phyloP scores from a whole-genome alignment of 2,329 filamentous ascomycete species.

The Calonectria leucothoes region DNA sequence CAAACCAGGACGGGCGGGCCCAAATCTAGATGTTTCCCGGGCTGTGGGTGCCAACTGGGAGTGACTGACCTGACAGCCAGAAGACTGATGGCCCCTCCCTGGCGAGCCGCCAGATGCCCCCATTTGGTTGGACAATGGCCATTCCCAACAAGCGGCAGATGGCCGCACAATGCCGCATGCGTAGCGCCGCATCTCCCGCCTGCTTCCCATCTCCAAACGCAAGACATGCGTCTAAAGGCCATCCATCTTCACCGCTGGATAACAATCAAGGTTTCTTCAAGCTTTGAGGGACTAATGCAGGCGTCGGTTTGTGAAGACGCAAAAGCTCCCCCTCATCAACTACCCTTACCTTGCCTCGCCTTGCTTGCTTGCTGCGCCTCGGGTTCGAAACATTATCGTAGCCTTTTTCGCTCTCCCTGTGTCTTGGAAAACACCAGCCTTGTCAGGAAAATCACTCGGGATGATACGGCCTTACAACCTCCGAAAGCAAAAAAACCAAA shows the following conservation, averaged over 20 bases:
- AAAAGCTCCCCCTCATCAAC: neutral
- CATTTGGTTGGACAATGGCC: slow-evolving; percentile 24
- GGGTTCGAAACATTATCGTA: slow-evolving; percentile 8
- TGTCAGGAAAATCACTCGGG: neutral
- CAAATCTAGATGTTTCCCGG: slow-evolving; percentile 17
- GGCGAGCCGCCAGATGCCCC: slow-evolving; percentile 21
- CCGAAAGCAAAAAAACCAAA: neutral
- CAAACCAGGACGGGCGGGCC: neutral
- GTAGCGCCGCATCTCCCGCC: slow-evolving; percentile 17
- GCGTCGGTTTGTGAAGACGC: slow-evolving; percentile 10
- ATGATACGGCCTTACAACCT: neutral
- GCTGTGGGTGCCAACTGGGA: slow-evolving; percentile 18
- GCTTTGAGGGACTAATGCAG: slow-evolving; percentile 30
- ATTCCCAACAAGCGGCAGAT: slow-evolving; percentile 13
- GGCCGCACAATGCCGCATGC: slow-evolving; percentile 14
- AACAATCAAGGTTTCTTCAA: slow-evolving; percentile 14
- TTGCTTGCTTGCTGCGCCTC: slow-evolving; percentile 7
- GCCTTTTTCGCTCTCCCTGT: neutral
- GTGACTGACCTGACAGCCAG: slow-evolving; percentile 25
- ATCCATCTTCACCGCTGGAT: slow-evolving; percentile 36
- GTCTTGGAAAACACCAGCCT: neutral
- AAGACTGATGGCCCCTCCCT: slow-evolving; percentile 29
- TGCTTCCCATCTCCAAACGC: slow-evolving; percentile 19
- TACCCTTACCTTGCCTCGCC: neutral
- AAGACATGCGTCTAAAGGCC: slow-evolving; percentile 26